A percentile compares a stretch with the other conserved stretches of the same genome.
These are phyloP conservation scores for Pyrus pyrifolia DNA, from an alignment of 306 rosid genomes.

Conservation along the genomic window DNA sequence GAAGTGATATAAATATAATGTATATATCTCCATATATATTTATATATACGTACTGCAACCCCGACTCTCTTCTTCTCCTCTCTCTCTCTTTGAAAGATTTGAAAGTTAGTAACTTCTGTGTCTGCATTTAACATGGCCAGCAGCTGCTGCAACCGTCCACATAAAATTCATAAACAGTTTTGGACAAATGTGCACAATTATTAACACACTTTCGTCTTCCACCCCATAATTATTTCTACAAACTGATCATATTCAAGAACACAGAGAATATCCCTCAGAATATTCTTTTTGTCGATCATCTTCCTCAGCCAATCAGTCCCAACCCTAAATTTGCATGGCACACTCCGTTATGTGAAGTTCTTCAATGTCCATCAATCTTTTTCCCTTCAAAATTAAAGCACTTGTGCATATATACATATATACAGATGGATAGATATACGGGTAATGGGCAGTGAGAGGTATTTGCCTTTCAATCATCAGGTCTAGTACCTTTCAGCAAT, in stretches of 20 bases:
- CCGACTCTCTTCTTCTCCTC: not conserved
- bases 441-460: not conserved
- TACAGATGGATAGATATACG: not conserved
- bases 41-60: not conserved
- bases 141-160: constrained; percentile 1
- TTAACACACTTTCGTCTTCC: not conserved
- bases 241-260: not conserved
- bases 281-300: not conserved
- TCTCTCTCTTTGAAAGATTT: not conserved
- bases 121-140: not conserved
- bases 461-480: not conserved
- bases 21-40: too few species aligned
- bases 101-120: not conserved
- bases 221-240: not conserved
- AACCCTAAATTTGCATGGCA: constrained; percentile 9
- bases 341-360: constrained; percentile 14
- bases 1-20: too few species aligned
- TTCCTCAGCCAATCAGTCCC: not conserved
- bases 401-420: not conserved
- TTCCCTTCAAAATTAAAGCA: not conserved
- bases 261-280: not conserved
- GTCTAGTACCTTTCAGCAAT: not conserved
- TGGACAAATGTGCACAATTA: not conserved
- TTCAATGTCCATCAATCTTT: not conserved
- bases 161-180: constrained; percentile 12